These are phyloP conservation scores for Insectozyma bohioensis DNA, from an alignment of 1,139 yeast genomes.

Conservation along the genomic window DNA sequence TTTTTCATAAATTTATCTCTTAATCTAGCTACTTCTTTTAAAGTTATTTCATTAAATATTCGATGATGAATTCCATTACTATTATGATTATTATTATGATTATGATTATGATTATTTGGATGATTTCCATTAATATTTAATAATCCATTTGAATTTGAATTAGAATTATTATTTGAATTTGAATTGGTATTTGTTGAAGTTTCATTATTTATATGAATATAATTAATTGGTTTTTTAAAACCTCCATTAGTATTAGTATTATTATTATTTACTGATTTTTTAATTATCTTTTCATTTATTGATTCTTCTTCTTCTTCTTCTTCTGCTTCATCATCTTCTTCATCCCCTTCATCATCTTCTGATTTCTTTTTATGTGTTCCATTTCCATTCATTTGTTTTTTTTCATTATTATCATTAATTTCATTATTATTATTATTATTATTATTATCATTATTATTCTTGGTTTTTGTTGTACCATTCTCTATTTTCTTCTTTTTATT, in stretches of 20 bases:
- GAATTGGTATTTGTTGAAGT: background rate
- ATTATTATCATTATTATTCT: constrained; percentile 4
- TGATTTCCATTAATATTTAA: too few species aligned
- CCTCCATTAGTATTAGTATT: background rate
- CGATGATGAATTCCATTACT: constrained; percentile 7
- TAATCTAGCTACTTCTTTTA: constrained; percentile 12
- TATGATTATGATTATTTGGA: constrained; percentile 1
- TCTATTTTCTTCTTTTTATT: too few species aligned
- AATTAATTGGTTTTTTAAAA: constrained; percentile 1
- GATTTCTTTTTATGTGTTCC: too few species aligned
- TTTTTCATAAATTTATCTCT: constrained; percentile 7
- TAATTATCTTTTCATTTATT: background rate
- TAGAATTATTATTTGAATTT: background rate
- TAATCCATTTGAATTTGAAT: background rate
- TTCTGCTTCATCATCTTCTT: constrained; percentile 7
- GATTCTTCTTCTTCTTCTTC: constrained; percentile 4
- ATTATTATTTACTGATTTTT: background rate
- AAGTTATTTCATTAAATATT: constrained; percentile 11
- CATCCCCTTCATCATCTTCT: constrained; percentile 12
- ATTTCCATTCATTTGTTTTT: too few species aligned
- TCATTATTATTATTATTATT: constrained; percentile 7
- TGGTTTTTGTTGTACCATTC: constrained; percentile 9
- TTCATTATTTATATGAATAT: background rate
- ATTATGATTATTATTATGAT: background rate
- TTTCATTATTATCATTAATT: constrained; percentile 14